A percentile compares a stretch with the other conserved stretches of the same genome.
Conservation (phyloP, 2,329 filamentous ascomycete genomes). For the Triangularia verruculosa region DNA sequence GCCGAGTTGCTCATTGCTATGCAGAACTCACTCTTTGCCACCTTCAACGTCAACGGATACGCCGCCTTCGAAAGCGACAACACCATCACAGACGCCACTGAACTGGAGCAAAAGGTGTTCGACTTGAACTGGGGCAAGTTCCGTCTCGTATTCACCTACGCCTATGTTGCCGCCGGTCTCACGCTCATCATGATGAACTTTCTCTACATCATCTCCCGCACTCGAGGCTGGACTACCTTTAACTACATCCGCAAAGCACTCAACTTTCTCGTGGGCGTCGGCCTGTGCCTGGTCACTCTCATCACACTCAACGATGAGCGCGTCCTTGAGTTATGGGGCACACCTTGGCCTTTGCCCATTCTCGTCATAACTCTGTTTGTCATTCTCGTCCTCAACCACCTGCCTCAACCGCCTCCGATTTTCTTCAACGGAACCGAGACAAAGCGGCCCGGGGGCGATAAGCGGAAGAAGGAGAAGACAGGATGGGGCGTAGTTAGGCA, state of each 20-base stretch:
- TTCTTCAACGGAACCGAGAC: constrained; percentile 15
- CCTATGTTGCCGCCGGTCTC: constrained; percentile 25
- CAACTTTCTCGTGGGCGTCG: constrained; percentile 26
- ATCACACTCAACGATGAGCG: constrained; percentile 15
- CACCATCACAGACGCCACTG: background rate
- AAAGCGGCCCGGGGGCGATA: background rate
- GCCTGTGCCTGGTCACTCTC: constrained; percentile 25
- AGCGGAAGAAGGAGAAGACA: background rate
- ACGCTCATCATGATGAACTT: constrained; percentile 27
- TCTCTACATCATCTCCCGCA: constrained; percentile 24
- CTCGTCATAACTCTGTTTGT: constrained; percentile 28
- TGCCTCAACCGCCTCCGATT: constrained; percentile 22
- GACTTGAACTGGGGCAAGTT: constrained; percentile 11
- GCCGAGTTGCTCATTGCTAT: constrained; percentile 5
- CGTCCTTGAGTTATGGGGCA: constrained; percentile 9
- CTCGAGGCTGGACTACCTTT: constrained; percentile 18
- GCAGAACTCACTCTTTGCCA: constrained; percentile 25
- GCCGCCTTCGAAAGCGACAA: constrained; percentile 5
- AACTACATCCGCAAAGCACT: constrained; percentile 23
- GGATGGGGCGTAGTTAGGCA: background rate
- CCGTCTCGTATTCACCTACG: constrained; percentile 23
- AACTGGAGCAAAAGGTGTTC: constrained; percentile 14
- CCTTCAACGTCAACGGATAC: constrained; percentile 25
- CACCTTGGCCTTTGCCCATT: constrained; percentile 30
- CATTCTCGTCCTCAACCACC: constrained; percentile 27